Conservation (phyloP, 169 alveolate species). For the Eimeria necatrix region DNA sequence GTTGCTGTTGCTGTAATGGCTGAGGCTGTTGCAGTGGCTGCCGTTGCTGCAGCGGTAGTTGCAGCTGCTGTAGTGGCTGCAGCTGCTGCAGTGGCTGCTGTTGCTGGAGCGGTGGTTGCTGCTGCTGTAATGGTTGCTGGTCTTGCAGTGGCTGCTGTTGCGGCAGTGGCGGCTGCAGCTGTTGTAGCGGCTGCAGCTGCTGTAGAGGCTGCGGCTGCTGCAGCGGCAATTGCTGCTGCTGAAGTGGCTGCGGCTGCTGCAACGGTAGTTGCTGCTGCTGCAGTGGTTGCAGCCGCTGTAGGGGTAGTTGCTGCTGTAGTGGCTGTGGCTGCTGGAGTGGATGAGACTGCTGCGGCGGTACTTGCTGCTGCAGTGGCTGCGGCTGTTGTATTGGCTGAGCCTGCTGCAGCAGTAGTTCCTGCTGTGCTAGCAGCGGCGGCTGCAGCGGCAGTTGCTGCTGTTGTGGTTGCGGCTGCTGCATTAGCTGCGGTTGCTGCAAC, state of each 20-base stretch:
- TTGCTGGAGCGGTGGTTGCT: neutral
- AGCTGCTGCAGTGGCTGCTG: neutral
- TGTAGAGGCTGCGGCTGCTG: neutral
- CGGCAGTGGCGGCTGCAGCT: neutral
- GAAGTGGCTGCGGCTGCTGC: neutral
- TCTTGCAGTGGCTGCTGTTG: neutral
- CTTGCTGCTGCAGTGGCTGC: neutral
- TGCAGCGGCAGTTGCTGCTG: slow-evolving; percentile 23
- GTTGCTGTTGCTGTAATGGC: neutral
- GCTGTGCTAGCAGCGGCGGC: neutral
- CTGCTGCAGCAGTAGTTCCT: neutral
- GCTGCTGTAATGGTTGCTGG: neutral
- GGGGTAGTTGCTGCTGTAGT: neutral
- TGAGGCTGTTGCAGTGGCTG: neutral
- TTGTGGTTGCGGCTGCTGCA: neutral
- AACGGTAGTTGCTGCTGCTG: slow-evolving; percentile 11
- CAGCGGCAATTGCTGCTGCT: neutral
- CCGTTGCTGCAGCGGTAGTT: neutral
- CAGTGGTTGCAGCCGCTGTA: slow-evolving; percentile 2
- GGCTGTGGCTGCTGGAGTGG: neutral
- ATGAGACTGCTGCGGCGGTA: neutral
- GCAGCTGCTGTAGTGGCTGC: neutral
- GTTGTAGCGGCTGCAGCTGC: neutral
- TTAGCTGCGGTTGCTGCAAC: neutral
- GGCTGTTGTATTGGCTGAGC: neutral